Evolutionary conservation across 768 basidiomycete genomes (phyloP).

Genomic region (Sarcomyxa edulis): DNA sequence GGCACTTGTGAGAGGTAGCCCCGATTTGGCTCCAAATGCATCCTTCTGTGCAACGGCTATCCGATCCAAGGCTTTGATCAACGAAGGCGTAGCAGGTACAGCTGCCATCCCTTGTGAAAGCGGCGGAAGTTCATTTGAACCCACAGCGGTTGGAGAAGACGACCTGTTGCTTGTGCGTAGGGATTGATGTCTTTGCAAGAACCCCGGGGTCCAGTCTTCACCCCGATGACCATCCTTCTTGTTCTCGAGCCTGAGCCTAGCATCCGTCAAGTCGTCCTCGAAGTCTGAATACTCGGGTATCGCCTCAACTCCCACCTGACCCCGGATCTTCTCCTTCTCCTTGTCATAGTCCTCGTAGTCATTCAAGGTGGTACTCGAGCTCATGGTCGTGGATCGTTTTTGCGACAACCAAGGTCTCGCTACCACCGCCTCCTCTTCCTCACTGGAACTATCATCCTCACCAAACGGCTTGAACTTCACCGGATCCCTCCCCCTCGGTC

Average conservation of each 20-base stretch:
- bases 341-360: conserved; percentile 22
- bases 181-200: not conserved
- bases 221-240: conserved; percentile 40
- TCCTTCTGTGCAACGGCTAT: conserved; percentile 50
- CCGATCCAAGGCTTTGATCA: conserved; percentile 59
- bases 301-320: conserved; percentile 17
- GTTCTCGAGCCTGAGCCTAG: conserved; percentile 10
- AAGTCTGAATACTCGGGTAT: conserved; percentile 40
- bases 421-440: conserved; percentile 22
- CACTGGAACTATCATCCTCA: conserved; percentile 22
- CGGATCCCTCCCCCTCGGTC: conserved; percentile 14
- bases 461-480: conserved; percentile 21
- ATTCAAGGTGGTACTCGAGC: conserved; percentile 1
- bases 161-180: conserved; percentile 1
- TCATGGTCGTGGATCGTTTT: conserved; percentile 14
- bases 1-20: not conserved
- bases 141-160: conserved; percentile 5
- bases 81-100: conserved; percentile 59
- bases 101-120: conserved; percentile 26
- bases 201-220: not conserved
- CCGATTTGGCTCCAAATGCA: conserved; percentile 27
- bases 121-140: too few relatives aligned
- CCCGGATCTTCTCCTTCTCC: conserved; percentile 33
- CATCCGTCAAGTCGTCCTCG: conserved; percentile 36
- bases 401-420: conserved; percentile 17